phyloP scores from a whole-genome alignment of 305 asterid species.

The Fraxinus platypoda region DNA sequence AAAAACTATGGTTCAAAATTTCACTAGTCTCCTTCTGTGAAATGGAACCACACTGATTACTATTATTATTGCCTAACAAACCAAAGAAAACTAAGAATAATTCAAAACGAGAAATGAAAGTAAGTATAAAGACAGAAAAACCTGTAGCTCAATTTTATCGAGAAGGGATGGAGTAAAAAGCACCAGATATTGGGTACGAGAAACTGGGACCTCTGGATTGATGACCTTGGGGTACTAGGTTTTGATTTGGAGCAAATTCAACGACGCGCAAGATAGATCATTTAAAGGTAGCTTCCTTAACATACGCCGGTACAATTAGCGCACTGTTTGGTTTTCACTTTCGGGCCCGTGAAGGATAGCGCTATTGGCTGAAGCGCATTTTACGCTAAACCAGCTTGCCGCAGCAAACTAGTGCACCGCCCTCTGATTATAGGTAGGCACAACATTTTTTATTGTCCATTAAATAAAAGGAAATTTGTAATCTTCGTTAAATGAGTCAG shows the following conservation, averaged over 20 bases:
- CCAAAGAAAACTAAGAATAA: constrained; percentile 15
- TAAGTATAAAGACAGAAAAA: constrained; percentile 1
- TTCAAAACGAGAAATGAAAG: constrained; percentile 9
- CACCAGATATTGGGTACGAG: constrained; percentile 18
- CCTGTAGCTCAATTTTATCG: constrained; percentile 30
- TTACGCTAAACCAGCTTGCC: not conserved
- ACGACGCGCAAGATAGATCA: constrained; percentile 37
- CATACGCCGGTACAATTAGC: constrained; percentile 30
- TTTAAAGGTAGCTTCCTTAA: not conserved
- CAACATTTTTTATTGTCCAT: not conserved
- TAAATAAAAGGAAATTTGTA: not conserved
- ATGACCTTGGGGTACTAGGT: constrained; percentile 31
- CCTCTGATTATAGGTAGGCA: not conserved
- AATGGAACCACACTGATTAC: constrained; percentile 27
- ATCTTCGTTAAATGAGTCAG: no score
- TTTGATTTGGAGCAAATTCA: constrained; percentile 41
- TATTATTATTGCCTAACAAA: not conserved
- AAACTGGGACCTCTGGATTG: constrained; percentile 22
- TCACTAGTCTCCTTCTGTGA: constrained; percentile 12
- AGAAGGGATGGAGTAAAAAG: constrained; percentile 29
- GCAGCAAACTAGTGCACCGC: not conserved
- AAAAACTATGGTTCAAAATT: constrained; percentile 11
- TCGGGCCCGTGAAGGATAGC: constrained; percentile 24
- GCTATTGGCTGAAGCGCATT: not conserved
- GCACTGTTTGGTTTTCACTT: constrained; percentile 20